Evolutionary conservation across 2,329 filamentous ascomycete species (phyloP).

Genomic region (Zasmidium angulare): DNA sequence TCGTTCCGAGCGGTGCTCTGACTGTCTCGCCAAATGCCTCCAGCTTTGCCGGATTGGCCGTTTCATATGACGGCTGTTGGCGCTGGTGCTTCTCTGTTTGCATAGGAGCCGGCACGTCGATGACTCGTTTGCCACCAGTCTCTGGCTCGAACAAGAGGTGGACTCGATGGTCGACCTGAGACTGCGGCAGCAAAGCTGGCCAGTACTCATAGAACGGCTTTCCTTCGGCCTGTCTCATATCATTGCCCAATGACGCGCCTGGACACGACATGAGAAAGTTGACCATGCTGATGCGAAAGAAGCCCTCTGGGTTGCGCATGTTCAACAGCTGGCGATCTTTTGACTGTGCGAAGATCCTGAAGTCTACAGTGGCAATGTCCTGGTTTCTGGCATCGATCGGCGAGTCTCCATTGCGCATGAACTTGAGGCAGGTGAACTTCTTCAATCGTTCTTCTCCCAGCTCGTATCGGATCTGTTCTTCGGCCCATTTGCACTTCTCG

Average conservation of each 20-base stretch:
- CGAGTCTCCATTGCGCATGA: conserved; percentile 18
- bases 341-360: conserved; percentile 20
- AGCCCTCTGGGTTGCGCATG: conserved; percentile 14
- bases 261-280: conserved; percentile 21
- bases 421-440: conserved; percentile 16
- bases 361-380: conserved; percentile 23
- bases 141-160: conserved; percentile 13
- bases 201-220: conserved; percentile 20
- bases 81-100: conserved; percentile 14
- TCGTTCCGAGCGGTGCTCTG: conserved; percentile 34
- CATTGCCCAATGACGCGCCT: conserved; percentile 16
- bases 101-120: conserved; percentile 16
- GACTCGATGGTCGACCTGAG: conserved; percentile 12
- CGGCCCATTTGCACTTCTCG: conserved; percentile 44
- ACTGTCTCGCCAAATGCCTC: conserved; percentile 29
- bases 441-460: conserved; percentile 24
- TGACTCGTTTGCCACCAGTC: conserved; percentile 17
- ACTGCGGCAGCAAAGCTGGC: conserved; percentile 19
- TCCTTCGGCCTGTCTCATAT: conserved; percentile 16
- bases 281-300: conserved; percentile 21
- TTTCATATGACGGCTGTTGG: conserved; percentile 32
- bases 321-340: conserved; percentile 15
- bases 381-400: conserved; percentile 19
- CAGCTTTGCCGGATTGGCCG: conserved; percentile 29
- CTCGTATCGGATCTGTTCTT: conserved; percentile 41